These are phyloP conservation scores for Rhododendron ferrugineum DNA, from an alignment of 148 eudicot genomes.

Conservation along the genomic window DNA sequence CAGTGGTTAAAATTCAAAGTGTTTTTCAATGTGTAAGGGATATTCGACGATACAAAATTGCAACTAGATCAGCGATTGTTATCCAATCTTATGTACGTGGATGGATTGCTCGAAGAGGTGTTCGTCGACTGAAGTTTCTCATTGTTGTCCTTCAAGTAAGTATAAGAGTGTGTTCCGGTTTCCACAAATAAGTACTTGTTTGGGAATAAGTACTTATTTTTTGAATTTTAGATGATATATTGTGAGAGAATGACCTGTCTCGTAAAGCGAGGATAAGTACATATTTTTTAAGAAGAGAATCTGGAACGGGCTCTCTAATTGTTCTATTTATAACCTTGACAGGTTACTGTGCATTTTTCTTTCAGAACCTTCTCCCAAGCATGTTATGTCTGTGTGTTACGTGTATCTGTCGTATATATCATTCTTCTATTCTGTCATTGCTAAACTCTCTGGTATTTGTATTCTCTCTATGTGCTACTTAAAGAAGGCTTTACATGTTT, in stretches of 20 bases:
- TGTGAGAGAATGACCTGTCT: too few relatives aligned
- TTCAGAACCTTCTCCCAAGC: not conserved
- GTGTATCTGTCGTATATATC: not conserved
- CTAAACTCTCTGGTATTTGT: not conserved
- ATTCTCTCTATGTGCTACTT: not conserved
- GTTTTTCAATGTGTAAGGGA: constrained; percentile 35
- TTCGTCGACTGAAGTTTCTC: constrained; percentile 21
- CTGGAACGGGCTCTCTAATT: not conserved
- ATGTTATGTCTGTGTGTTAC: not conserved
- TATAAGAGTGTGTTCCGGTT: not conserved
- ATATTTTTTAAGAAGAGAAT: too few relatives aligned
- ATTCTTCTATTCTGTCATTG: not conserved
- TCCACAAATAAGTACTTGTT: too few relatives aligned
- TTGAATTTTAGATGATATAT: too few relatives aligned
- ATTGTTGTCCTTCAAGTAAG: constrained; percentile 58
- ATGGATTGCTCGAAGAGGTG: constrained; percentile 51
- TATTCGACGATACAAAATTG: constrained; percentile 28
- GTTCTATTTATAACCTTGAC: not conserved
- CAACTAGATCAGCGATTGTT: constrained; percentile 40
- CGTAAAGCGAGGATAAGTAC: too few relatives aligned
- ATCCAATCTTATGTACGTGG: constrained; percentile 69
- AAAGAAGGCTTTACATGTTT: not conserved
- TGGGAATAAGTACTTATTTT: too few relatives aligned
- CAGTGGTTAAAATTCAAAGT: constrained; percentile 52
- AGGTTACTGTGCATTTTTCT: not conserved